A percentile compares a stretch with the other conserved stretches of the same genome.
Conservation (phyloP, 2,329 filamentous ascomycete species). For the Ophiostoma montium region DNA sequence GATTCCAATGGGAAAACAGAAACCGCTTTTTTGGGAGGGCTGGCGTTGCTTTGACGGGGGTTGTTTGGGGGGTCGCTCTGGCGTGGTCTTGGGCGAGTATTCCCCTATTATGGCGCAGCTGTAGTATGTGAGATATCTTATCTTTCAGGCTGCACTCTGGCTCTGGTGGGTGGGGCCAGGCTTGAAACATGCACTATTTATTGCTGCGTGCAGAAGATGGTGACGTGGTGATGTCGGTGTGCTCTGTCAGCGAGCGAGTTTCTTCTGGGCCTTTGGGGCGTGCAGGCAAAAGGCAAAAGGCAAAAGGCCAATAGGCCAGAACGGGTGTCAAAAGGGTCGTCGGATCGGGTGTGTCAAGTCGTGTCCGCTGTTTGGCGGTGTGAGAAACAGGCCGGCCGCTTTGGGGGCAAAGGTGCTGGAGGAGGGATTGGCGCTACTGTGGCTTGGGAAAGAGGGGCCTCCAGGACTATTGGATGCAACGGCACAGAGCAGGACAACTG, state of each 20-base stretch:
- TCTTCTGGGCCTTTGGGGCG: neutral
- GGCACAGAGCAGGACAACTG: too few species aligned
- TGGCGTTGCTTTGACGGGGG: neutral
- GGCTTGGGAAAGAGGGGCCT: too few species aligned
- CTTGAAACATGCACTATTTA: conserved; percentile 6
- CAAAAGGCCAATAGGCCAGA: neutral
- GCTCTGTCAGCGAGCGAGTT: neutral
- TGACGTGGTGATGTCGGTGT: conserved; percentile 9
- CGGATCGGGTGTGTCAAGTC: too few species aligned
- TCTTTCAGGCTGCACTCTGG: neutral
- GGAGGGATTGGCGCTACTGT: too few species aligned
- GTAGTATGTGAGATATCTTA: neutral
- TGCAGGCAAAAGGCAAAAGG: neutral
- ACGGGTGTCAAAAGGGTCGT: too few species aligned
- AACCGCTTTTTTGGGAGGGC: neutral
- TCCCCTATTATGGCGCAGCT: neutral
- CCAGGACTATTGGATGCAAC: too few species aligned
- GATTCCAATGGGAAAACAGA: neutral
- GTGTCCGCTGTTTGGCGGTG: neutral
- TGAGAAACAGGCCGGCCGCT: too few species aligned
- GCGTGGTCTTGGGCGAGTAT: neutral
- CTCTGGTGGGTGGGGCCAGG: conserved; percentile 1
- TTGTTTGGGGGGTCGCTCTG: too few species aligned
- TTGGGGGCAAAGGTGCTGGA: too few species aligned
- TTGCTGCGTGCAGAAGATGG: conserved; percentile 2